These are phyloP conservation scores for Pichia occidentalis DNA, from an alignment of 805 yeast genomes.

Conservation along the genomic window DNA sequence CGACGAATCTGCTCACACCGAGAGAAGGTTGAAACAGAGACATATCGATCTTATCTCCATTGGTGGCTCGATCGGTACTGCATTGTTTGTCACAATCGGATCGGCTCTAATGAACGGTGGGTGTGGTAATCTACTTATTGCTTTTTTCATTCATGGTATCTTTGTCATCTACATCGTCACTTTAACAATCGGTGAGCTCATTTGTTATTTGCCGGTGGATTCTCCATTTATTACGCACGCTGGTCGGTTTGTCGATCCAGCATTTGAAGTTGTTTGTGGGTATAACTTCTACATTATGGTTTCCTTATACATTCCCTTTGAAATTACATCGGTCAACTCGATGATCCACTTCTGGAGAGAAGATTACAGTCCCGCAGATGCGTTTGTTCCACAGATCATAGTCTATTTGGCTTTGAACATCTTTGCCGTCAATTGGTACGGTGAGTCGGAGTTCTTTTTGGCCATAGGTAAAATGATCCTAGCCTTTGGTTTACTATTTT, in stretches of 20 bases:
- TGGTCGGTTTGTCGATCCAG: constrained; percentile 69
- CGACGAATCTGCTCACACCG: constrained; percentile 13
- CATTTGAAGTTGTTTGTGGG: constrained; percentile 68
- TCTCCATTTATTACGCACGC: constrained; percentile 75
- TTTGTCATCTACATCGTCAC: constrained; percentile 62
- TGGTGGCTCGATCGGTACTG: constrained; percentile 81
- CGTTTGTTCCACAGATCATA: constrained; percentile 58
- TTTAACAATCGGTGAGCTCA: constrained; percentile 71
- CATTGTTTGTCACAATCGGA: constrained; percentile 69
- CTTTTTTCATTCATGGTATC: constrained; percentile 58
- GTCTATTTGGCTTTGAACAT: constrained; percentile 59
- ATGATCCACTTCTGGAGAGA: constrained; percentile 77
- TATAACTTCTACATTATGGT: constrained; percentile 77
- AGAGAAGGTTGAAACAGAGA: constrained; percentile 51
- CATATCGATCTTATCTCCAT: constrained; percentile 76
- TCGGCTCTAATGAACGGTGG: constrained; percentile 60
- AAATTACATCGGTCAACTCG: constrained; percentile 72
- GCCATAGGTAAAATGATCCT: constrained; percentile 67
- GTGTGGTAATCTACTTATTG: constrained; percentile 59
- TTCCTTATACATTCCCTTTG: constrained; percentile 76
- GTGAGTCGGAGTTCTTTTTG: constrained; percentile 78
- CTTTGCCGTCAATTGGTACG: constrained; percentile 68
- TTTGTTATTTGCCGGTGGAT: constrained; percentile 64
- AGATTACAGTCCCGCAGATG: constrained; percentile 66
- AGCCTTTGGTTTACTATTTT: constrained; percentile 68